Evolutionary conservation across 768 basidiomycete species (phyloP).

Genomic region (Amanita pallidorosea): DNA sequence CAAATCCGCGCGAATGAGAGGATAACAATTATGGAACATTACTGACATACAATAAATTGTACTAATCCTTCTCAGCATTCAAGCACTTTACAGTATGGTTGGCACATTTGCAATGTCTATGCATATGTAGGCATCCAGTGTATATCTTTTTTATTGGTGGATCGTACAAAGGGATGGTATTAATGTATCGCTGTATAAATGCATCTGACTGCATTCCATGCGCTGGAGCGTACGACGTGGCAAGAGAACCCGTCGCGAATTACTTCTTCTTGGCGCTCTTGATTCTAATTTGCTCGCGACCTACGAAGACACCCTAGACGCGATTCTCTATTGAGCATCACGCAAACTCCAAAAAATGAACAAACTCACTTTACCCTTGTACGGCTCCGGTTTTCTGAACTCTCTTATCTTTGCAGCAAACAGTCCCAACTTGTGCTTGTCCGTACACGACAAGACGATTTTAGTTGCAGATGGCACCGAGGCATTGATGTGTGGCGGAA

Average conservation of each 20-base stretch:
- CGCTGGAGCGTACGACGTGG: background rate
- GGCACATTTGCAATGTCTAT: background rate
- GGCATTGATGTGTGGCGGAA: slow-evolving; percentile 74
- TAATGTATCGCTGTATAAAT: slow-evolving; percentile 3
- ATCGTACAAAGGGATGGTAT: background rate
- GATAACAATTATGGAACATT: slow-evolving; percentile 10
- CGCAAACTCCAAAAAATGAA: background rate
- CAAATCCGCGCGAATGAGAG: slow-evolving; percentile 23
- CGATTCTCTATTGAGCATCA: background rate
- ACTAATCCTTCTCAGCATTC: slow-evolving; percentile 2
- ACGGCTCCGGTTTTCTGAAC: slow-evolving; percentile 88
- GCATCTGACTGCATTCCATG: background rate
- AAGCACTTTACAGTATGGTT: background rate
- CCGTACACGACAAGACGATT: slow-evolving; percentile 71
- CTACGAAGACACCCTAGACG: slow-evolving; percentile 81
- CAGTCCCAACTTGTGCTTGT: slow-evolving; percentile 81
- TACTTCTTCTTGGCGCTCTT: slow-evolving; percentile 96
- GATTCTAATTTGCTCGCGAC: slow-evolving; percentile 84
- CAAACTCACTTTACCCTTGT: slow-evolving; percentile 85
- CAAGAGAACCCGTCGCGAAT: slow-evolving; percentile 8
- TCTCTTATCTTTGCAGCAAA: slow-evolving; percentile 81
- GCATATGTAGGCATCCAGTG: background rate
- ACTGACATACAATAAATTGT: slow-evolving; percentile 1
- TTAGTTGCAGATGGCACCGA: slow-evolving; percentile 77
- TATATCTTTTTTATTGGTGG: background rate